phyloP scores from a whole-genome alignment of 306 rosid genomes.

The Styphnolobium japonicum region DNA sequence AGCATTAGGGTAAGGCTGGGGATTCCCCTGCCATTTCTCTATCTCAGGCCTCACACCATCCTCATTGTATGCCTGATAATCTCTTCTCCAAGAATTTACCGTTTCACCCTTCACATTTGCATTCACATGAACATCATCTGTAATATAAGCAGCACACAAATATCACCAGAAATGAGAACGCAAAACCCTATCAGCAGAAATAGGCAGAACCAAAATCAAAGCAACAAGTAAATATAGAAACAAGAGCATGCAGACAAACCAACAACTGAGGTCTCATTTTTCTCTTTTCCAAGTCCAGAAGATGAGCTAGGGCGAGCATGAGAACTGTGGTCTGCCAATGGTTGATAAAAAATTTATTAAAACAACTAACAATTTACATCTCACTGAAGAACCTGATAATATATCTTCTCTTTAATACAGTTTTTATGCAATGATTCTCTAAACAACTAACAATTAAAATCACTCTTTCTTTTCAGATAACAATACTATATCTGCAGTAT shows the following conservation, averaged over 20 bases:
- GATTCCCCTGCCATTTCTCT: conserved; percentile 85
- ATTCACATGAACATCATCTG: conserved; percentile 60
- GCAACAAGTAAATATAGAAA: neutral
- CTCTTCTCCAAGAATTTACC: conserved; percentile 69
- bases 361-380: neutral
- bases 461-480: too few species aligned
- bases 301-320: conserved; percentile 59
- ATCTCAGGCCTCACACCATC: conserved; percentile 58
- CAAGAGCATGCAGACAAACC: conserved; percentile 49
- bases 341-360: conserved; percentile 23
- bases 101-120: too few species aligned
- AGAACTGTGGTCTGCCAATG: conserved; percentile 52
- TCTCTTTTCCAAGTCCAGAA: conserved; percentile 52
- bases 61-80: conserved; percentile 46
- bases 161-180: neutral
- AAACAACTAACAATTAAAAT: neutral
- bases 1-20: conserved; percentile 68
- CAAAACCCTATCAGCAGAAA: conserved; percentile 19
- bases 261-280: conserved; percentile 39
- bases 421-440: neutral
- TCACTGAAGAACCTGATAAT: neutral
- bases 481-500: too few species aligned
- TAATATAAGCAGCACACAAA: conserved; percentile 24
- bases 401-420: neutral
- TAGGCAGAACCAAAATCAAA: conserved; percentile 13